Evolutionary conservation across 768 basidiomycete species (phyloP).

Genomic region (Tremella yokohamensis): DNA sequence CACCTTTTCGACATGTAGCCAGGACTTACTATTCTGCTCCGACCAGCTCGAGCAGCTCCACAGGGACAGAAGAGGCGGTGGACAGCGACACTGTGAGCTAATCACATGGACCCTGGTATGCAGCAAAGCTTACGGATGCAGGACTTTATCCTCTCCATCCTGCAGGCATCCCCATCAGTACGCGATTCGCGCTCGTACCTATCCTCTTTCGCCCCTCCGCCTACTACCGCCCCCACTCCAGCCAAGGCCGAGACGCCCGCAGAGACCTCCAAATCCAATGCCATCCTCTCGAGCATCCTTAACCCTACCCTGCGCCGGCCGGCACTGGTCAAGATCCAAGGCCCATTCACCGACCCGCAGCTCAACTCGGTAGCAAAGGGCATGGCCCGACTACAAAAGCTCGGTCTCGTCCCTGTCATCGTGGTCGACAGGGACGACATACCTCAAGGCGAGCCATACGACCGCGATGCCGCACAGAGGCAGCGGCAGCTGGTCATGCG

Average conservation of each 20-base stretch:
- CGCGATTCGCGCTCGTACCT: constrained; percentile 88
- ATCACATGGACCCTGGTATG: constrained; percentile 3
- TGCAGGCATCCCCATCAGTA: constrained; percentile 84
- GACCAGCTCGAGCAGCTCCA: too few species aligned
- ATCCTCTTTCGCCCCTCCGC: constrained; percentile 77
- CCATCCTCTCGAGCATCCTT: constrained; percentile 57
- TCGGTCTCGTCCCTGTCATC: constrained; percentile 91
- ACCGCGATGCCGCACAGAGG: constrained; percentile 26
- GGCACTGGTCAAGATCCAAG: constrained; percentile 93
- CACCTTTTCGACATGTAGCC: background rate
- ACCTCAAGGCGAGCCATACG: constrained; percentile 32
- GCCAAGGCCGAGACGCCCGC: background rate
- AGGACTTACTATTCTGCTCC: background rate
- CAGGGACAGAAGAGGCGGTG: constrained; percentile 7
- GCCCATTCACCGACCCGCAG: constrained; percentile 88
- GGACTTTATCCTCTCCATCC: constrained; percentile 95
- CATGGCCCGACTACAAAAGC: constrained; percentile 90
- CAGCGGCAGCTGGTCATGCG: constrained; percentile 54
- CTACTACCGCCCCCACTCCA: constrained; percentile 45
- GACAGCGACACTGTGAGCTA: constrained; percentile 16
- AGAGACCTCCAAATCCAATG: constrained; percentile 41
- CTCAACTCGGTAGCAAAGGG: constrained; percentile 90
- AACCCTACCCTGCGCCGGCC: constrained; percentile 79
- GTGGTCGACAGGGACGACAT: constrained; percentile 86
- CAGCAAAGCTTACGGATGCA: constrained; percentile 45